Base-by-base conservation (phyloP, 345 rosid species). In the Turritis glabra region DNA sequence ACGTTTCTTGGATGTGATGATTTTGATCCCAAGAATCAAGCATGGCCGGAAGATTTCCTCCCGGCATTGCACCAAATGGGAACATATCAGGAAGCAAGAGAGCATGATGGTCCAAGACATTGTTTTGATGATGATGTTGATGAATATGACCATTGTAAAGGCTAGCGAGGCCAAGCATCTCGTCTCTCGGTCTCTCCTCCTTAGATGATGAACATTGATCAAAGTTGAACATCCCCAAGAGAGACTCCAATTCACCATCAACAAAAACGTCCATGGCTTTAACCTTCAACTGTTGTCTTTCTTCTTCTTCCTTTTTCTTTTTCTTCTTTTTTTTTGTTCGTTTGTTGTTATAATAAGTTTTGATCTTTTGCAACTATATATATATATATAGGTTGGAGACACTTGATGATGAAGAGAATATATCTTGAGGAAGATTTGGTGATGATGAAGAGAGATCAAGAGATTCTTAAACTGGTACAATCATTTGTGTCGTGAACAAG, bases 241-340 rank as follows among this genome's bases (percentile, higher is more conserved):
- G 76, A 64, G 80, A 77, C 67, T 71, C 80, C 59, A 77, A 56
- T 77, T 77, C 80, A 77, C 80, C 80, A 71, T 77, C 80, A 71
- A 77, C 80, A 44, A 76, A 76, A 63, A 70, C 71, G 43, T 76
- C 80, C 80, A 76, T 76, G 14, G n/a, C 57, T 69, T 64, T 22
- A 30, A 68, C 32, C 46, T 48, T 66, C 33, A 74, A 50, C 59
- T 66, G 67, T 57, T 59, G 35, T 51, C 46, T 43, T 61, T 37
- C 41, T 67, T 50, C 7, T 66, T 38, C 0, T 2, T 40, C 0
- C 5, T 41, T 2, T 6, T 13, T 1, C 10, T 40, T 14, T 0
- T 40, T 40, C 17, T 23, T 35, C 21, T 19, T n/a, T 33, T 22
- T 23, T 17, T 5, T 23, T 30, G 1, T 58, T 30, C 0, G 58